Conservation (phyloP, 148 eudicot genomes). For the Amaranthus cruentus region DNA sequence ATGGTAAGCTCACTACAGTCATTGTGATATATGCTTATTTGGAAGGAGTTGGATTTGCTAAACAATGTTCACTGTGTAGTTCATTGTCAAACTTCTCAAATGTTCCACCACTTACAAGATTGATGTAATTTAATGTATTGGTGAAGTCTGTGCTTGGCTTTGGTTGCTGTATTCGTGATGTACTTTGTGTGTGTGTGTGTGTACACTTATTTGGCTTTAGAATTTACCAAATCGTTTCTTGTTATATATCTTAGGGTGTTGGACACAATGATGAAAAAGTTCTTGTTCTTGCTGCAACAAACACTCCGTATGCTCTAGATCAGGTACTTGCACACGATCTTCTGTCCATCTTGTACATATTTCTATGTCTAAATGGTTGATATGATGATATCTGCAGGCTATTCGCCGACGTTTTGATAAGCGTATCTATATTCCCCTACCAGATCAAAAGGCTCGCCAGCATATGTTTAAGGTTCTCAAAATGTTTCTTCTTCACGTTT, state of each 20-base stretch:
- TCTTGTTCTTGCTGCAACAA: conserved; percentile 93
- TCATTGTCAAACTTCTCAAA: no score
- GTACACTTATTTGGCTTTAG: not conserved
- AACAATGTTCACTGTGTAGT: no score
- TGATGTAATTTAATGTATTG: no score
- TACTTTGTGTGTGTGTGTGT: not conserved
- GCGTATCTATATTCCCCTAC: conserved; percentile 96
- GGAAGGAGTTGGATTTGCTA: no score
- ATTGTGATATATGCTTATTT: no score
- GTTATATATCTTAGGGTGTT: conserved; percentile 56
- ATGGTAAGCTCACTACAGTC: no score
- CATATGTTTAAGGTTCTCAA: conserved; percentile 86
- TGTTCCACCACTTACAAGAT: no score
- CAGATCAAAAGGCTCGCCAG: conserved; percentile 88
- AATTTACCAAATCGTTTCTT: conserved; percentile 3
- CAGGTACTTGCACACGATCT: conserved; percentile 44
- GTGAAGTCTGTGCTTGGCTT: no score
- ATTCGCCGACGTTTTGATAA: conserved; percentile 92
- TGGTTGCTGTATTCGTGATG: no score
- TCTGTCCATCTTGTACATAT: conserved; percentile 4
- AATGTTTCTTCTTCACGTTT: conserved; percentile 2
- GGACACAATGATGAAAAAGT: conserved; percentile 97
- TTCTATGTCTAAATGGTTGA: conserved; percentile 11
- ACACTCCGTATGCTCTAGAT: conserved; percentile 94
- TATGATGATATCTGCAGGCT: conserved; percentile 47